Evolutionary conservation across 2,329 filamentous ascomycete genomes (phyloP).

Genomic region (Aspergillus spinulosporus): DNA sequence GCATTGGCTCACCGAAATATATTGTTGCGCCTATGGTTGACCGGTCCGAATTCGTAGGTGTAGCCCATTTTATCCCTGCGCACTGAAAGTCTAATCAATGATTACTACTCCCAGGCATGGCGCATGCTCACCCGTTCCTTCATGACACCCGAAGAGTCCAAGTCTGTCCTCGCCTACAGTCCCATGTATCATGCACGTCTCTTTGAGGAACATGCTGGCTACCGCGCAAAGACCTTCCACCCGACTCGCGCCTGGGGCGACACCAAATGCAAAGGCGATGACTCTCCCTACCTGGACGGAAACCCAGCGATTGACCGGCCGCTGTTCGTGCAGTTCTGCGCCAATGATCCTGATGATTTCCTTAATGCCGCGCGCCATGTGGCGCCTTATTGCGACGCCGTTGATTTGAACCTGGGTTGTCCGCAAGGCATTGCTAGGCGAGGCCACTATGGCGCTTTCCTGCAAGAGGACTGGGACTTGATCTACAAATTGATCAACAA

Average conservation of each 20-base stretch:
- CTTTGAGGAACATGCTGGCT: constrained; percentile 73
- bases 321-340: constrained; percentile 93
- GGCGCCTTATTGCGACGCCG: constrained; percentile 86
- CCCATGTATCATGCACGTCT: constrained; percentile 96
- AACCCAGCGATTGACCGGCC: constrained; percentile 82
- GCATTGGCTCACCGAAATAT: constrained; percentile 85
- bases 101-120: constrained; percentile 69
- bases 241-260: constrained; percentile 50
- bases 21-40: constrained; percentile 98
- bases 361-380: constrained; percentile 70
- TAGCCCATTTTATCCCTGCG: neutral
- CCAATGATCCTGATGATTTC: constrained; percentile 51
- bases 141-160: constrained; percentile 65
- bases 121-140: constrained; percentile 94
- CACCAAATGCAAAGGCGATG: constrained; percentile 22
- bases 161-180: constrained; percentile 78
- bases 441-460: constrained; percentile 88
- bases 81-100: constrained; percentile 14
- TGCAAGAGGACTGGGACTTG: constrained; percentile 88
- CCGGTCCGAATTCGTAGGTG: constrained; percentile 89
- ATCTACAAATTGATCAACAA: constrained; percentile 80
- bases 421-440: constrained; percentile 91
- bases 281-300: constrained; percentile 71
- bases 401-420: constrained; percentile 93
- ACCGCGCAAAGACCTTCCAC: constrained; percentile 80